These are phyloP conservation scores for Pezicula radicicola DNA, from an alignment of 2,329 filamentous ascomycete genomes.

Conservation along the genomic window DNA sequence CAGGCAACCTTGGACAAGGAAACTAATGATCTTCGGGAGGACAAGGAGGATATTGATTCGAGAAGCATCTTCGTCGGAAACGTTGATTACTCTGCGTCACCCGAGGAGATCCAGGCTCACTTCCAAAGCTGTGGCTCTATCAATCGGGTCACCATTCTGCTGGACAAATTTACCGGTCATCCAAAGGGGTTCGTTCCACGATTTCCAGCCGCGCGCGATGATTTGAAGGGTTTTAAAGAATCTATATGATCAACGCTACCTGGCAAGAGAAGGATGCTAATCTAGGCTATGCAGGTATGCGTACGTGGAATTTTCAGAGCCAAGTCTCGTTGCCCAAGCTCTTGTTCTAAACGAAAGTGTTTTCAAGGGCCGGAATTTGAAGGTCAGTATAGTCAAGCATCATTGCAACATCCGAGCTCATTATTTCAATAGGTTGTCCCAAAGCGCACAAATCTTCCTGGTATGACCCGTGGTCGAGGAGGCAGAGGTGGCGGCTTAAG, in stretches of 20 bases:
- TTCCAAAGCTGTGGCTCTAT: constrained; percentile 97
- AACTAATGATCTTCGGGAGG: constrained; percentile 78
- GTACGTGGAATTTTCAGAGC: constrained; percentile 97
- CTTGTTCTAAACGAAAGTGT: constrained; percentile 95
- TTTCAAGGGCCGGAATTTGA: constrained; percentile 92
- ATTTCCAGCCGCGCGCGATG: constrained; percentile 8
- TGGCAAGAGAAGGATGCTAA: constrained; percentile 55
- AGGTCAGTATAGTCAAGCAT: constrained; percentile 54
- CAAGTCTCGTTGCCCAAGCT: constrained; percentile 86
- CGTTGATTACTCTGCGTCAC: constrained; percentile 94
- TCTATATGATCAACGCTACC: constrained; percentile 41
- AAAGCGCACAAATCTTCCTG: constrained; percentile 94
- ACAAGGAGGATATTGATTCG: constrained; percentile 92
- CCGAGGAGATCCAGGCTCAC: constrained; percentile 96
- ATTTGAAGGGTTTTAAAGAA: constrained; percentile 14
- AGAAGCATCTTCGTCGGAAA: constrained; percentile 98
- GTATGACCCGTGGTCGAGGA: constrained; percentile 80
- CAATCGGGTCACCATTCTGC: constrained; percentile 93
- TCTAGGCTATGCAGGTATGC: constrained; percentile 68
- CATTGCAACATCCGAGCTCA: neutral
- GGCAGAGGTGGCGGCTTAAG: constrained; percentile 44
- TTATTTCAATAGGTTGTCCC: constrained; percentile 63
- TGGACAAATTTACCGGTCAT: constrained; percentile 98
- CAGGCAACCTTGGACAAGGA: constrained; percentile 83
- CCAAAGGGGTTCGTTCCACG: constrained; percentile 83